Evolutionary conservation across 1,139 yeast genomes (phyloP), one percentile per base, ranked within the genome.

Genomic region (Candida pseudoviswanathii): DNA sequence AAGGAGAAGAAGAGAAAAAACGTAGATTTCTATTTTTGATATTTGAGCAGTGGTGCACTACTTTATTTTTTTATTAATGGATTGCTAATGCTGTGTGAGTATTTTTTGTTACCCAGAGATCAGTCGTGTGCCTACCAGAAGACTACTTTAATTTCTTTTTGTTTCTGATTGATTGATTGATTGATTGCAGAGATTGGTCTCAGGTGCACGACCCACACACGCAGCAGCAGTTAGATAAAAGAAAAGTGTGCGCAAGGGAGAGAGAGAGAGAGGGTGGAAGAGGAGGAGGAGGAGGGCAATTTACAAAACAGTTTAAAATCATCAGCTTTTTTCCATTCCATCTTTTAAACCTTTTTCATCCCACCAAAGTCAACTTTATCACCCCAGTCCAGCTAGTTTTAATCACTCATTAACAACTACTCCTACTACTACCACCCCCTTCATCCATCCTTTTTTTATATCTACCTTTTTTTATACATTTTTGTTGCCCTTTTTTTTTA

Each of bases 321-420:
- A 37, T 11, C 41, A 24, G 6, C 30, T 9, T 25, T n/a, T 24
- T 25, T 37, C 11, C 30, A 24, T 5, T 10, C 30, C 27, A 24
- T 4, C 26, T 10, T 10, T 25, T 37, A 16, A 1, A 16, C 8
- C 16, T 10, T 25, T 25, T 37, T 27, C 9, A 5, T 3, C 5
- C 16, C 22, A 5, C 21, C 21, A 33, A n/a, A 2, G 11, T 11
- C 37, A n/a, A 6, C 16, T 24, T 37, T 36, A 36, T 22, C 11
- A 11, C n/a, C 25, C 41, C 41, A 37, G 11, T 37, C 10, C 29
- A 33, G 37, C 26, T 36, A 36, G 39, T 36, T 36, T 36, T 36
- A 21, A 16, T 16, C 29, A 36, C 9, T 36, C 39, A 22, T 36
- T 36, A 36, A 31, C 34, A 6, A 21, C 11, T 33, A 6, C 16